phyloP scores from a whole-genome alignment of 768 basidiomycete species.

The Psilocybe azurescens region DNA sequence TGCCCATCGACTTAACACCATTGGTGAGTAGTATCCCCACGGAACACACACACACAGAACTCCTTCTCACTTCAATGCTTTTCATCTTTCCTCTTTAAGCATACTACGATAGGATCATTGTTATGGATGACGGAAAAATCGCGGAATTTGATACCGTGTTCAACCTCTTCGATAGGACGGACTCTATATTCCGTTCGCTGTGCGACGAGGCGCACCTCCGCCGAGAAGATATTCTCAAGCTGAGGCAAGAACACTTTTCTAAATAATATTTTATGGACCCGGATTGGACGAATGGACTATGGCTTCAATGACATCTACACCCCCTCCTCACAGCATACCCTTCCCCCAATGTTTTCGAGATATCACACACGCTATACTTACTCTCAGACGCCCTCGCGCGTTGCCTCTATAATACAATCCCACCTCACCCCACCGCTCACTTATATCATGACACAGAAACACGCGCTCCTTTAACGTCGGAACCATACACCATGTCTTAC shows the following conservation, averaged over 20 bases:
- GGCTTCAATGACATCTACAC: neutral
- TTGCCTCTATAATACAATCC: neutral
- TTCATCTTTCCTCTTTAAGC: constrained; percentile 33
- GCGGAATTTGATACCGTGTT: constrained; percentile 80
- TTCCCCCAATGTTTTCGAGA: neutral
- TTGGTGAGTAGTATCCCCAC: constrained; percentile 38
- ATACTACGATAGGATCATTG: constrained; percentile 72
- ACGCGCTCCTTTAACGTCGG: neutral
- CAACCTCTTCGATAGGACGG: constrained; percentile 60
- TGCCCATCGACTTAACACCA: constrained; percentile 63
- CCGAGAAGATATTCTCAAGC: constrained; percentile 60
- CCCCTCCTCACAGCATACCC: neutral
- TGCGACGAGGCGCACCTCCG: constrained; percentile 69
- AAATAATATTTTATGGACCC: neutral
- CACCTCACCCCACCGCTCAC: neutral
- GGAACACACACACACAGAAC: neutral
- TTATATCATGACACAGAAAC: neutral
- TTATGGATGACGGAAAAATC: constrained; percentile 72
- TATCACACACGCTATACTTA: neutral
- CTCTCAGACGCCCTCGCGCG: neutral
- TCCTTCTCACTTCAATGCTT: constrained; percentile 3
- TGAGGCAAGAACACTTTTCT: constrained; percentile 39
- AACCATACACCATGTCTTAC: neutral
- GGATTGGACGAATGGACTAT: neutral
- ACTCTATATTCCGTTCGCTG: constrained; percentile 72